These are phyloP conservation scores for Fomitopsis serialis DNA, from an alignment of 768 basidiomycete species.

Conservation along the genomic window DNA sequence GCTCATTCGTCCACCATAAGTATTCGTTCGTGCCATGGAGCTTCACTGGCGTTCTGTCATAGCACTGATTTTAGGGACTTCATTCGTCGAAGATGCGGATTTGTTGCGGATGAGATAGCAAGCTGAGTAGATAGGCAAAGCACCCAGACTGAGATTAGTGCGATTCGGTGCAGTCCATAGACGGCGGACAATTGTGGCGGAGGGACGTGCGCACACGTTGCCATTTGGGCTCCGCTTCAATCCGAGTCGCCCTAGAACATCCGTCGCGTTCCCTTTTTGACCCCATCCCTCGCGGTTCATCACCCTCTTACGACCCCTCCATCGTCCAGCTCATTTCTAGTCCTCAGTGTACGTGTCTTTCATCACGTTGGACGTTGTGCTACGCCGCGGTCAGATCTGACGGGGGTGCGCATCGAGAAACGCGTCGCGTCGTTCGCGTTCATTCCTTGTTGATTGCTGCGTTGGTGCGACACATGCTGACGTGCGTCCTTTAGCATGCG, in stretches of 20 bases:
- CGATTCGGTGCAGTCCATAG: no score
- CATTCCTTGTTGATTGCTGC: constrained; percentile 2
- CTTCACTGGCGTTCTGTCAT: no score
- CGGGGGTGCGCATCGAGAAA: background rate
- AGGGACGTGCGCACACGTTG: constrained; percentile 7
- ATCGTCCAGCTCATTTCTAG: constrained; percentile 17
- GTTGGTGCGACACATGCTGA: constrained; percentile 8
- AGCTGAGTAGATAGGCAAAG: no score
- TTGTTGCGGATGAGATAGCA: no score
- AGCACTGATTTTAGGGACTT: no score
- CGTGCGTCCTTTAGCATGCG: constrained; percentile 64
- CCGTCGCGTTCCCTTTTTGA: constrained; percentile 18
- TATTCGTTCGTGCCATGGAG: no score
- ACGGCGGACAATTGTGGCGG: no score
- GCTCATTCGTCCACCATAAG: no score
- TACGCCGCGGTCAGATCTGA: background rate
- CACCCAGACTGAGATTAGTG: no score
- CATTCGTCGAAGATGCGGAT: no score
- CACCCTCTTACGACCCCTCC: constrained; percentile 21
- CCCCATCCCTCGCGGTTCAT: constrained; percentile 21
- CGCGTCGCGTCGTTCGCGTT: constrained; percentile 16
- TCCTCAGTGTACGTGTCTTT: constrained; percentile 24
- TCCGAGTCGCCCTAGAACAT: constrained; percentile 15
- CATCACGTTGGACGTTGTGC: background rate
- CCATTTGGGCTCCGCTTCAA: constrained; percentile 18